Evolutionary conservation across 176 grass and related monocot species (phyloP), one percentile per base, ranked within the genome.

Genomic region (Panicum miliaceum): DNA sequence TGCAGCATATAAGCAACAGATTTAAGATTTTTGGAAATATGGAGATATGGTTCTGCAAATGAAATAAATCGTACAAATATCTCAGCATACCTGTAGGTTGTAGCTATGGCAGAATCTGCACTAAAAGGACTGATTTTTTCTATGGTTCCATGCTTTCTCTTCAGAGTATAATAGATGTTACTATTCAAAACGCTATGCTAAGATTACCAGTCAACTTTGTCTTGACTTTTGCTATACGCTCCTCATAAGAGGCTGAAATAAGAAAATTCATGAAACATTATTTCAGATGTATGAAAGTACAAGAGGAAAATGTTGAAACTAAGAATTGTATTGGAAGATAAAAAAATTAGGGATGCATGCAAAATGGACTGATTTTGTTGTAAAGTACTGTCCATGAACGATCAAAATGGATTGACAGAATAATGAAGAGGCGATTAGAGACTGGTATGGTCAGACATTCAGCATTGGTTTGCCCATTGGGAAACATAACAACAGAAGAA

Each of bases 191-290:
- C 45, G 35, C 50, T 73, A 34, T 57, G 75, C 61, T 73, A 58
- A 89, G 12, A 66, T 86, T 90, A 36, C 34, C 71, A 73, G 79
- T 37, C 62, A 58, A 22, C 76, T 92, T 95, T 10, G 74, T 64
- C 42, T 77, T 74, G 57, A 92, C 57, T 87, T 88, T 98, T 43
- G 89, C 81, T 70, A 79, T 23, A 5, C 91, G 80, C 82, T 98
- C 96, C 64, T 94, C 91, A 36, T 89, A 98, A 36, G 96, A 98
- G 83, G 93, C 93, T 98, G 87, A 86, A 22, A 47, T 18, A 52
- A 64, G 13, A 38, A 34, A 75, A 78, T 56, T 27, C n/a, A 58
- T 16, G 15, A 23, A 61, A 66, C 27, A 58, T 3, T 4, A 42
- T 75, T 77, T 83, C 25, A 88, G 12, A 22, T 64, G 53, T 12